Evolutionary conservation across 495 filamentous ascomycete genomes (phyloP).

Genomic region (Penicillium cosmopolitanum): DNA sequence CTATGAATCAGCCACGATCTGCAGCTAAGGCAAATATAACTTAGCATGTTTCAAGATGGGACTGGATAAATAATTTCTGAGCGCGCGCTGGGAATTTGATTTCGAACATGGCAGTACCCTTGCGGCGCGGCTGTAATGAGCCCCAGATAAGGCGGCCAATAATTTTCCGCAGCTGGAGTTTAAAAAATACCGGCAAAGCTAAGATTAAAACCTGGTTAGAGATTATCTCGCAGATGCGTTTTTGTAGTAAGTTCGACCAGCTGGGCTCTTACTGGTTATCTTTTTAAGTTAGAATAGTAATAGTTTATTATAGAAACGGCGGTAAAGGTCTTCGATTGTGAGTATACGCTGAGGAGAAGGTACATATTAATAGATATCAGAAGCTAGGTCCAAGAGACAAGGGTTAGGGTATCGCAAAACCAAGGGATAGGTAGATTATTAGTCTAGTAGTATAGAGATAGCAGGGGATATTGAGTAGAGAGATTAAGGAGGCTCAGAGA

Average conservation of each 20-base stretch:
- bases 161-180: constrained; percentile 6
- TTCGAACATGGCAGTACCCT: background rate
- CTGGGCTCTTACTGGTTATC: constrained; percentile 1
- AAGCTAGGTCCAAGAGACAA: background rate
- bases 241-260: constrained; percentile 1
- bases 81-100: too few species aligned
- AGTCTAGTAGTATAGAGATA: constrained; percentile 5
- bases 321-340: constrained; percentile 8
- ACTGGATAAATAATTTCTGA: too few species aligned
- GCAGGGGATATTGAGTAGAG: constrained; percentile 3
- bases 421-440: constrained; percentile 1
- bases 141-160: constrained; percentile 9
- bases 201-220: constrained; percentile 8
- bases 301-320: constrained; percentile 7
- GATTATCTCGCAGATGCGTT: constrained; percentile 5
- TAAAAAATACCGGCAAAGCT: constrained; percentile 8
- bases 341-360: background rate
- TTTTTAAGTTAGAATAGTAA: background rate
- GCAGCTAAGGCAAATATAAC: too few species aligned
- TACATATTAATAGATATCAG: background rate
- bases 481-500: constrained; percentile 6
- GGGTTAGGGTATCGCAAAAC: background rate
- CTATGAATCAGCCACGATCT: too few species aligned
- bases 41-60: too few species aligned
- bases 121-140: constrained; percentile 11